Percentiles rank a stretch among this genome's conserved stretches.
phyloP scores from a whole-genome alignment of 371 early-diverging fungal genomes.

The Mortierella sp. region DNA sequence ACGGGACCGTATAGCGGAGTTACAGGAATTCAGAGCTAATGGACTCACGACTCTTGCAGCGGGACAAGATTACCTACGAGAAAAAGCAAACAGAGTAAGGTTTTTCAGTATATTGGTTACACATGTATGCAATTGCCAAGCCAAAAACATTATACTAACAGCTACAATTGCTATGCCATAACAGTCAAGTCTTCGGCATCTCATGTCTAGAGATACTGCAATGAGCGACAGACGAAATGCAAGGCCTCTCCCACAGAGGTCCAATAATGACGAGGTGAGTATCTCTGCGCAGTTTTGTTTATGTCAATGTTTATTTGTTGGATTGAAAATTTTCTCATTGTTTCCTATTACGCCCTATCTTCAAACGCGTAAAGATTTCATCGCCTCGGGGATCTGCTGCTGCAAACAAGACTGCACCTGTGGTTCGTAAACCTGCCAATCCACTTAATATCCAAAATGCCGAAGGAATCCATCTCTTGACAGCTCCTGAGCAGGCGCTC shows the following conservation, averaged over 20 bases:
- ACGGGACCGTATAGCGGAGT: conserved; percentile 82
- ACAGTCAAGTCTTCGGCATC: conserved; percentile 40
- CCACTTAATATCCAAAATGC: conserved; percentile 84
- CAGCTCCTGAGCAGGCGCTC: conserved; percentile 81
- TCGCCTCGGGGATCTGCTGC: conserved; percentile 38
- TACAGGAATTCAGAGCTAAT: conserved; percentile 92
- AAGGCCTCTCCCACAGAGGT: conserved; percentile 39
- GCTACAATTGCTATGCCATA: not conserved
- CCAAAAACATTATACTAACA: not conserved
- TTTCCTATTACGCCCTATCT: not conserved
- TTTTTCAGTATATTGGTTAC: not conserved
- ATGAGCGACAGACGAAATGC: conserved; percentile 46
- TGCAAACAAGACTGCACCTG: conserved; percentile 27
- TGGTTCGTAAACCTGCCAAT: conserved; percentile 60
- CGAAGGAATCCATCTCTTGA: conserved; percentile 90
- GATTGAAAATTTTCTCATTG: not conserved
- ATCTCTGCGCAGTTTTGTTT: not conserved
- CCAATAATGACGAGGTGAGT: conserved; percentile 42
- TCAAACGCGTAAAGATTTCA: conserved; percentile 14
- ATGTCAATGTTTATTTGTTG: not conserved
- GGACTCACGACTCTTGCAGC: conserved; percentile 86
- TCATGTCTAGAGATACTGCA: conserved; percentile 32
- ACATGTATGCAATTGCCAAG: not conserved
- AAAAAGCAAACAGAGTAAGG: conserved; percentile 64
- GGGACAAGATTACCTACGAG: conserved; percentile 78